phyloP scores from a whole-genome alignment of 345 rosid species.

The Anastatica hierochuntica region DNA sequence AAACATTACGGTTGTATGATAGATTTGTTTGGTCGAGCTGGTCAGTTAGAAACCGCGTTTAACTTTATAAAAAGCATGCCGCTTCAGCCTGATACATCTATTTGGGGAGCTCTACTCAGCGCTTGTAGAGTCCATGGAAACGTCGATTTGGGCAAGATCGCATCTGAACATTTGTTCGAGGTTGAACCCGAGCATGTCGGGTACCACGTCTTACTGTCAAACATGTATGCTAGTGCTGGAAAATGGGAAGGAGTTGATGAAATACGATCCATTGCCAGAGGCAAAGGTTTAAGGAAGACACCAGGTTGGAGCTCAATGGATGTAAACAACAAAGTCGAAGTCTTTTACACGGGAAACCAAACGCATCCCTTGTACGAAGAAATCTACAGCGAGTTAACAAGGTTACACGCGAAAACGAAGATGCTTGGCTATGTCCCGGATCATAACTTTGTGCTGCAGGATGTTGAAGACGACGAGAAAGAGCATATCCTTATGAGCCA shows the following conservation, averaged over 20 bases:
- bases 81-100: constrained; percentile 39
- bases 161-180: constrained; percentile 38
- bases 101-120: constrained; percentile 54
- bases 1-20: constrained; percentile 60
- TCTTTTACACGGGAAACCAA: constrained; percentile 44
- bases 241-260: constrained; percentile 44
- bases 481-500: constrained; percentile 47
- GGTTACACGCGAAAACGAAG: constrained; percentile 34
- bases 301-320: constrained; percentile 57
- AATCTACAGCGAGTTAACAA: constrained; percentile 30
- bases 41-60: constrained; percentile 38
- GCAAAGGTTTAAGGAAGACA: constrained; percentile 42
- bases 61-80: constrained; percentile 39
- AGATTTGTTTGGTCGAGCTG: constrained; percentile 51
- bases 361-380: constrained; percentile 32
- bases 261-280: constrained; percentile 37
- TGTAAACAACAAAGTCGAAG: constrained; percentile 35
- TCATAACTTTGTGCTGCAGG: constrained; percentile 43
- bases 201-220: constrained; percentile 43
- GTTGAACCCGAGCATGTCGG: constrained; percentile 46
- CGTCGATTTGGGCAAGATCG: constrained; percentile 28
- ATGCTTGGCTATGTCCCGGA: constrained; percentile 43
- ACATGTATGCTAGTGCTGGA: constrained; percentile 47
- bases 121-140: constrained; percentile 51
- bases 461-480: constrained; percentile 59